Conservation (phyloP, 2,329 filamentous ascomycete species). For the Talaromyces atroroseus region DNA sequence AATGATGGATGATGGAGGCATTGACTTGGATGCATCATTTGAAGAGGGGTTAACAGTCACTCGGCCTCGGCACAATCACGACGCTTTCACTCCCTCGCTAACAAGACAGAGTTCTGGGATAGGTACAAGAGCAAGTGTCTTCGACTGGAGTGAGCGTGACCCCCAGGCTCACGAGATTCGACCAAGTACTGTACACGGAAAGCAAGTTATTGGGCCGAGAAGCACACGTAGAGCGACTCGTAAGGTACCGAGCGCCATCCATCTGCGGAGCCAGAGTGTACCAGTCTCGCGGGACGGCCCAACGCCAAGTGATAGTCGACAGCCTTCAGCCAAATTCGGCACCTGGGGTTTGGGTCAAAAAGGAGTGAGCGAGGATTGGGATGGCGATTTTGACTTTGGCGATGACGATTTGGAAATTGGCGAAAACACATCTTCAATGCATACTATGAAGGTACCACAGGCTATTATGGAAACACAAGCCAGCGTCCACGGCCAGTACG, state of each 20-base stretch:
- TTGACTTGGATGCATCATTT: slow-evolving; percentile 9
- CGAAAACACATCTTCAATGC: slow-evolving; percentile 15
- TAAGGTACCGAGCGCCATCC: slow-evolving; percentile 54
- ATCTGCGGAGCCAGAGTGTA: slow-evolving; percentile 62
- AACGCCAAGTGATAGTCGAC: slow-evolving; percentile 44
- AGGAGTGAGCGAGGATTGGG: slow-evolving; percentile 63
- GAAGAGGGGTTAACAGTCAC: not conserved
- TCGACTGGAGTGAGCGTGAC: slow-evolving; percentile 55
- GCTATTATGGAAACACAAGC: slow-evolving; percentile 60
- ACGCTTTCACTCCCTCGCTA: slow-evolving; percentile 19
- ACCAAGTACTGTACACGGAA: slow-evolving; percentile 59
- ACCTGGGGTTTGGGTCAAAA: slow-evolving; percentile 64
- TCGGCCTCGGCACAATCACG: not conserved
- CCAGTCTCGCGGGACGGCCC: slow-evolving; percentile 51
- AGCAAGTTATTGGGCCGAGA: slow-evolving; percentile 52
- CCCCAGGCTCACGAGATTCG: slow-evolving; percentile 49
- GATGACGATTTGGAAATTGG: slow-evolving; percentile 31
- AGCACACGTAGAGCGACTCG: slow-evolving; percentile 55
- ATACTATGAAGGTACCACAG: slow-evolving; percentile 49
- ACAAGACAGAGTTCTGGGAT: slow-evolving; percentile 14
- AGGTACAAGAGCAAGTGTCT: slow-evolving; percentile 52
- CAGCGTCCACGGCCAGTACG: slow-evolving; percentile 61
- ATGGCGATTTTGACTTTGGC: slow-evolving; percentile 63
- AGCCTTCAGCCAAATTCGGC: slow-evolving; percentile 55
- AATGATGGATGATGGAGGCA: not conserved